A percentile compares a stretch with the other conserved stretches of the same genome.
These are phyloP conservation scores for Adiantum capillusveneris DNA, from an alignment of 75 land plant genomes.

Conservation along the genomic window DNA sequence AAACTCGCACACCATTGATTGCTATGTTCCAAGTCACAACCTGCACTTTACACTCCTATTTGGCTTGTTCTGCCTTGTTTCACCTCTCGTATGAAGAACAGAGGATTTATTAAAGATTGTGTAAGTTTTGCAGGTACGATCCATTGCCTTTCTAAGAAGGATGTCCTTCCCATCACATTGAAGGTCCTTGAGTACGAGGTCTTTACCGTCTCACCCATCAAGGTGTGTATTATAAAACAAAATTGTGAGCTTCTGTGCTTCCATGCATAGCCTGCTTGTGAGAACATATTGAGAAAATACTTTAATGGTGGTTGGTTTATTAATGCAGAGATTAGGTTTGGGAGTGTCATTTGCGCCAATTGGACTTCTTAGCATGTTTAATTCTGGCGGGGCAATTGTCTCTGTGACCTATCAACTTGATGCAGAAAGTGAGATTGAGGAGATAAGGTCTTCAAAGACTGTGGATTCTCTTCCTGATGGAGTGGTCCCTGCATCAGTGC, in stretches of 20 bases:
- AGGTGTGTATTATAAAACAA: slow-evolving; percentile 39
- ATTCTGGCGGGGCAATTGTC: slow-evolving; percentile 65
- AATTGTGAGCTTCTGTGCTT: too few relatives aligned
- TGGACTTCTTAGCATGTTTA: slow-evolving; percentile 86
- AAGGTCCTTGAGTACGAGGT: slow-evolving; percentile 70
- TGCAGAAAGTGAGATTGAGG: slow-evolving; percentile 1
- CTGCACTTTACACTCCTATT: too few relatives aligned
- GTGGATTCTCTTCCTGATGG: slow-evolving; percentile 6
- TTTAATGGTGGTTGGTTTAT: too few relatives aligned
- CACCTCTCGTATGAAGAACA: too few relatives aligned
- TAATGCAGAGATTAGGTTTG: slow-evolving; percentile 13
- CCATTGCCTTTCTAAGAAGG: slow-evolving; percentile 36
- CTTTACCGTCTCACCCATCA: slow-evolving; percentile 68
- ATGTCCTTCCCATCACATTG: slow-evolving; percentile 62
- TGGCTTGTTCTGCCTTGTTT: too few relatives aligned
- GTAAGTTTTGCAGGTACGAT: slow-evolving; percentile 37
- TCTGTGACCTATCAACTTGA: neutral
- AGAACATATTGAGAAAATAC: too few relatives aligned
- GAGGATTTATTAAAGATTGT: too few relatives aligned
- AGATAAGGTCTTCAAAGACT: neutral
- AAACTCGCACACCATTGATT: too few relatives aligned
- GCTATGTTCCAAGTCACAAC: too few relatives aligned
- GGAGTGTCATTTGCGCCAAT: slow-evolving; percentile 64
- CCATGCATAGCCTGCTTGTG: too few relatives aligned
- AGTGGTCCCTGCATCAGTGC: too few relatives aligned